Conservation (phyloP, 129 eudicot genomes). For the Pseudognaphalium luteoalbum region DNA sequence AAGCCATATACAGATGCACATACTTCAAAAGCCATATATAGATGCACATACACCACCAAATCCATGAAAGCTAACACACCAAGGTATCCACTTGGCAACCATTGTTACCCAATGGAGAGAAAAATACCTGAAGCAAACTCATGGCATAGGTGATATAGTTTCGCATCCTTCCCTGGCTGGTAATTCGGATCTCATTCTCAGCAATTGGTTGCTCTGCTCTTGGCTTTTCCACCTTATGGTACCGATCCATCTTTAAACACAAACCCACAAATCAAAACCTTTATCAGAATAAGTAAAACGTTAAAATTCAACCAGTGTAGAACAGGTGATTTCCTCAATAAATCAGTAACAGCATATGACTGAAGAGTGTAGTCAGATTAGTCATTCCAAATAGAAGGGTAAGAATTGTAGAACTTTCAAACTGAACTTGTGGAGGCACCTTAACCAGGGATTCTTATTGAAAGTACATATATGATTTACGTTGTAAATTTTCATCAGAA, state of each 20-base stretch:
- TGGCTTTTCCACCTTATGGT: constrained; percentile 87
- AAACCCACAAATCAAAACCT: constrained; percentile 19
- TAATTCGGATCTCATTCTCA: constrained; percentile 93
- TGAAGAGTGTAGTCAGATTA: constrained; percentile 6
- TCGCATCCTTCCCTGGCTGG: constrained; percentile 92
- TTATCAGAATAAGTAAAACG: background rate
- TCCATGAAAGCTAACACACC: background rate
- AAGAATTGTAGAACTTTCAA: background rate
- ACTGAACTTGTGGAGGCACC: background rate
- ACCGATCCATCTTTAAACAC: constrained; percentile 72
- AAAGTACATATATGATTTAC: background rate
- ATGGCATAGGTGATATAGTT: constrained; percentile 84
- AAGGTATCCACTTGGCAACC: constrained; percentile 3
- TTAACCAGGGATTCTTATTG: background rate
- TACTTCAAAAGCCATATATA: background rate
- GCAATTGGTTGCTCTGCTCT: constrained; percentile 71
- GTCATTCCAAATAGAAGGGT: background rate
- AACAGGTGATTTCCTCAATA: constrained; percentile 5
- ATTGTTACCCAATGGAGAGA: background rate
- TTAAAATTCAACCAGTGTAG: background rate
- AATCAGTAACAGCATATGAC: background rate
- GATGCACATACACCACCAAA: constrained; percentile 1
- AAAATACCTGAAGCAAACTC: constrained; percentile 72
- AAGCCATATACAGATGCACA: constrained; percentile 1
- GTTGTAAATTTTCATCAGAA: background rate